Evolutionary conservation across 305 asterid genomes (phyloP), one percentile per base, ranked within the genome.

Genomic region (Fraxinus floribunda): DNA sequence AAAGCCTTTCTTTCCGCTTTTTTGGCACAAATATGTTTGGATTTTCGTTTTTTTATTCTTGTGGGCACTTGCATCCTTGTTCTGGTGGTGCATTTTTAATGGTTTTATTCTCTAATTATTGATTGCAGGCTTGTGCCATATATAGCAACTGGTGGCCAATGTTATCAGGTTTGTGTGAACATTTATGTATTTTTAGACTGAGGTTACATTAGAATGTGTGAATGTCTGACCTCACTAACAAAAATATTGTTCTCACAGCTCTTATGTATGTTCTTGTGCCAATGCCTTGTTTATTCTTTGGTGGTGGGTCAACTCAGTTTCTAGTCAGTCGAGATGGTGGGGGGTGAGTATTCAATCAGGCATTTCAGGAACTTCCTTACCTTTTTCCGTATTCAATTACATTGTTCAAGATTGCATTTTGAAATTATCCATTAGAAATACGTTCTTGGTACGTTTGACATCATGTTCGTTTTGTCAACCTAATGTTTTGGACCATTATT

Each of bases 121-220:
- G 68, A 57, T 83, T 86, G 84, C 94, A 95, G 98, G 99, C 99
- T 78, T 96, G 99, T 88, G 98, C 90, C 35, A 83, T 96, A 86
- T 96, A 96, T 89, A 90, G 60, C 88, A 96, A 96, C 84, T 96
- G 98, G 99, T 96, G 99, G 98, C 98, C 99, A 7, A 87, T 96
- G 95, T 83, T 96, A 86, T 94, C 99, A 89, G 99, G 98, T 95
- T 75, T 76, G 86, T 79, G 39, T 24, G 71, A 78, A 80, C 73
- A 52, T 82, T 60, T 68, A 44, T 34, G 1, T 76, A 55, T 68
- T 34, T 79, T 75, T 55, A 66, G n/a, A 76, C 41, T 79, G 20
- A 62, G 32, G 30, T 62, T 62, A 11, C 71, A 20, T 62, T 62
- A 62, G 71, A 20, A 18, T 74, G 57, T 11, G 13, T 8, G 9